phyloP scores from a whole-genome alignment of 1,284 basidiomycete species.

The Flammula alnicola region DNA sequence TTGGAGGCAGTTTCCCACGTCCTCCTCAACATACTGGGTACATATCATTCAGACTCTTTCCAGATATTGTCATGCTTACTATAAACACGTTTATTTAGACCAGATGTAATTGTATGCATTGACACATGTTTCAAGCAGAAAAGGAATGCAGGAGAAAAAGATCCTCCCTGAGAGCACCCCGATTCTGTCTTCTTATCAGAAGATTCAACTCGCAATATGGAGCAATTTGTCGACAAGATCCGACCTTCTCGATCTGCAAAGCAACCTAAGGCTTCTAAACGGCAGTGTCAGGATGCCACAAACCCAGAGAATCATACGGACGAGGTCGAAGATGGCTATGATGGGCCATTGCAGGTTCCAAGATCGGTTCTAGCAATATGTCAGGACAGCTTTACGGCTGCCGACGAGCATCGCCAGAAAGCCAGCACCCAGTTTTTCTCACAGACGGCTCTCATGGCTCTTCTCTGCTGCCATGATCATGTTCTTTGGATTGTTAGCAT shows the following conservation, averaged over 20 bases:
- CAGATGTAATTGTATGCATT: not conserved
- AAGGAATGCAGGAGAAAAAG: not conserved
- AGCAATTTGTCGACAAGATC: constrained; percentile 8
- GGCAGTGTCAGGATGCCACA: not conserved
- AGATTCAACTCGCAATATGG: constrained; percentile 1
- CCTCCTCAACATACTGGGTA: not conserved
- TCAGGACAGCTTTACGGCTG: constrained; percentile 34
- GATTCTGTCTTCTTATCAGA: constrained; percentile 10
- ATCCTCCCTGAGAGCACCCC: constrained; percentile 9
- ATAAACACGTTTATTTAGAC: too few relatives aligned
- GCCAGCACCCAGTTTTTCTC: constrained; percentile 16
- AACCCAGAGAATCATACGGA: not conserved
- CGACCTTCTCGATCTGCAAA: constrained; percentile 5
- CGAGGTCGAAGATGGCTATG: not conserved
- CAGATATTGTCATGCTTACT: too few relatives aligned
- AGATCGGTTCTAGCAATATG: constrained; percentile 14
- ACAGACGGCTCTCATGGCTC: constrained; percentile 13
- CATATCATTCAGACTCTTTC: too few relatives aligned
- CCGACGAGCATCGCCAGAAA: constrained; percentile 14
- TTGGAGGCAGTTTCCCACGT: constrained; percentile 14
- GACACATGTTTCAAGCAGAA: not conserved
- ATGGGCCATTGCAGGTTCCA: constrained; percentile 10
- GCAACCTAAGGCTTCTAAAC: not conserved
- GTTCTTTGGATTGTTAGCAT: constrained; percentile 35
- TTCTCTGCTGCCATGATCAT: constrained; percentile 30